Conservation (phyloP, 768 basidiomycete species). For the Auriscalpium microsporum region DNA sequence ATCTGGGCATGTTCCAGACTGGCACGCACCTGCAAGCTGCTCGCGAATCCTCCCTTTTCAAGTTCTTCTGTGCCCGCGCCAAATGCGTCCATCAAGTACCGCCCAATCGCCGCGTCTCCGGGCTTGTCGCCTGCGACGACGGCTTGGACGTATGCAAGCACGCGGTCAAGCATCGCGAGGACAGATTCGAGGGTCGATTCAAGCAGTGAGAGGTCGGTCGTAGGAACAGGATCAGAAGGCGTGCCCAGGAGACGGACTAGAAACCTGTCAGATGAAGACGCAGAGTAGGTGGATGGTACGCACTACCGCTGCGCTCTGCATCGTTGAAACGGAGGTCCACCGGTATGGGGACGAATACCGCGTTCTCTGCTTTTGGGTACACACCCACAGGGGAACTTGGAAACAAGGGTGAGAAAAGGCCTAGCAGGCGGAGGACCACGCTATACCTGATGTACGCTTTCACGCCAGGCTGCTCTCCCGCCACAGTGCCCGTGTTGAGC, state of each 20-base stretch:
- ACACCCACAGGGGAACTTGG: constrained; percentile 81
- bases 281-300: constrained; percentile 24
- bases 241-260: constrained; percentile 67
- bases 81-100: constrained; percentile 86
- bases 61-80: constrained; percentile 58
- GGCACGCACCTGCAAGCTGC: constrained; percentile 56
- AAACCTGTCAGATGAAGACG: constrained; percentile 1
- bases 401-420: background rate
- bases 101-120: constrained; percentile 79
- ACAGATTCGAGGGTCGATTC: constrained; percentile 66
- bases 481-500: constrained; percentile 75
- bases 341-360: constrained; percentile 90
- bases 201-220: constrained; percentile 68
- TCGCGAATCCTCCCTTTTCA: constrained; percentile 70
- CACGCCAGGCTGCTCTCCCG: constrained; percentile 56
- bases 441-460: constrained; percentile 80
- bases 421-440: background rate
- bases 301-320: constrained; percentile 79
- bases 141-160: constrained; percentile 74
- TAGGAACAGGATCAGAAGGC: constrained; percentile 38
- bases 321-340: constrained; percentile 77
- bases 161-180: constrained; percentile 73
- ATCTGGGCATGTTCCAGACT: background rate
- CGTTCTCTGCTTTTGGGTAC: constrained; percentile 86
- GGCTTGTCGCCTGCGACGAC: constrained; percentile 71